These are phyloP conservation scores for Mycosphaerella sp. DNA, from an alignment of 2,329 filamentous ascomycete genomes.

Conservation along the genomic window DNA sequence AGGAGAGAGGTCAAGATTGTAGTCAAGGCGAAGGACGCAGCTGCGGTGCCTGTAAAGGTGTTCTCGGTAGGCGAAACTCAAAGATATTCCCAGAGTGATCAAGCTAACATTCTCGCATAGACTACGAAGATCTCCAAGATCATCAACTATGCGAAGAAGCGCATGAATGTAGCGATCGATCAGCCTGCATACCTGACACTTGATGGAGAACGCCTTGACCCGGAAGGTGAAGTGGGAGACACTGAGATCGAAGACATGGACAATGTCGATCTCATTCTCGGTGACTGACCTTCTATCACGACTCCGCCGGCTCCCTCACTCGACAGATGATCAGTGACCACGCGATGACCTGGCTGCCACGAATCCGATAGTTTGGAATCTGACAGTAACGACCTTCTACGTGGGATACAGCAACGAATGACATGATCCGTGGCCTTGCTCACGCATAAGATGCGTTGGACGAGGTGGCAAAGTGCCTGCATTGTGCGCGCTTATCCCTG, in stretches of 20 bases:
- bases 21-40: conserved; percentile 47
- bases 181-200: conserved; percentile 59
- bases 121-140: conserved; percentile 59
- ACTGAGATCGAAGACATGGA: conserved; percentile 71
- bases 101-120: conserved; percentile 31
- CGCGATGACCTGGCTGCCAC: conserved; percentile 3
- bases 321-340: neutral
- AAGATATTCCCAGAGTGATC: neutral
- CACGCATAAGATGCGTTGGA: conserved; percentile 7
- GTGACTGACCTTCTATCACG: conserved; percentile 31
- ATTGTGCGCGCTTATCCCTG: conserved; percentile 5
- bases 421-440: conserved; percentile 7
- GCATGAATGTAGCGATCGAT: conserved; percentile 47
- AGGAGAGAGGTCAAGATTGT: conserved; percentile 40
- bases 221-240: conserved; percentile 54
- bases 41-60: conserved; percentile 46
- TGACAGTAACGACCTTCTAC: conserved; percentile 3
- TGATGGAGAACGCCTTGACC: conserved; percentile 67
- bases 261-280: conserved; percentile 66
- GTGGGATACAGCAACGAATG: conserved; percentile 8
- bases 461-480: conserved; percentile 5
- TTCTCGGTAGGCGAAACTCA: conserved; percentile 37
- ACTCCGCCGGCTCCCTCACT: neutral
- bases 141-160: conserved; percentile 54
- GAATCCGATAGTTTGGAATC: conserved; percentile 5